Percentiles rank a stretch among this genome's conserved stretches.
These are phyloP conservation scores for Boletus tylopilopsis DNA, from an alignment of 768 basidiomycete genomes.

Conservation along the genomic window DNA sequence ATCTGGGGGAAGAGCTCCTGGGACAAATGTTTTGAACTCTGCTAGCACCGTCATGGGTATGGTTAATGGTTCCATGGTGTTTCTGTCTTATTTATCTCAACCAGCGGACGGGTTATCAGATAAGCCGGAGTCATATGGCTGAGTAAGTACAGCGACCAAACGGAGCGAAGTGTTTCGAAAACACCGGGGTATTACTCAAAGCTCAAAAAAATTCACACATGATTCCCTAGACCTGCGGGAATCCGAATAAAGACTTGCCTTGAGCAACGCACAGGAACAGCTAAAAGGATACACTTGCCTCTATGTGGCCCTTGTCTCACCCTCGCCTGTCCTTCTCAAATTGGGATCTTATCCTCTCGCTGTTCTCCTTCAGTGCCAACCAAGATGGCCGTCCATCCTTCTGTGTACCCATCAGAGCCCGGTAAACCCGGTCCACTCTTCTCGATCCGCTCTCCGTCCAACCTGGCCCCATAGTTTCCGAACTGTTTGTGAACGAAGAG, in stretches of 20 bases:
- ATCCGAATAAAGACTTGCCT: background rate
- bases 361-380: slow-evolving; percentile 31
- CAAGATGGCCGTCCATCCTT: slow-evolving; percentile 32
- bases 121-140: background rate
- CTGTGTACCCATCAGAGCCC: slow-evolving; percentile 27
- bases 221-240: too few relatives aligned
- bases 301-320: background rate
- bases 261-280: background rate
- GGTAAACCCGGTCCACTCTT: slow-evolving; percentile 25
- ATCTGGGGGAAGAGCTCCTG: slow-evolving; percentile 24
- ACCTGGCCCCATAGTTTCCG: slow-evolving; percentile 29
- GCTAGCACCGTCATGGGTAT: slow-evolving; percentile 22
- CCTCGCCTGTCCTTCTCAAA: slow-evolving; percentile 9
- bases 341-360: slow-evolving; percentile 16
- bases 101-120: slow-evolving; percentile 1
- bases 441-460: slow-evolving; percentile 26
- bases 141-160: background rate
- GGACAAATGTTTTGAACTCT: slow-evolving; percentile 24
- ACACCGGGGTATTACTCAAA: too few relatives aligned
- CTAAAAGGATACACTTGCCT: slow-evolving; percentile 4
- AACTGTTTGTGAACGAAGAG: background rate
- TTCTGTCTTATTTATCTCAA: background rate
- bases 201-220: too few relatives aligned
- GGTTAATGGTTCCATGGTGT: background rate
- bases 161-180: background rate